Evolutionary conservation across 306 rosid genomes (phyloP), one percentile per base, ranked within the genome.

Genomic region (Arachis stenosperma): DNA sequence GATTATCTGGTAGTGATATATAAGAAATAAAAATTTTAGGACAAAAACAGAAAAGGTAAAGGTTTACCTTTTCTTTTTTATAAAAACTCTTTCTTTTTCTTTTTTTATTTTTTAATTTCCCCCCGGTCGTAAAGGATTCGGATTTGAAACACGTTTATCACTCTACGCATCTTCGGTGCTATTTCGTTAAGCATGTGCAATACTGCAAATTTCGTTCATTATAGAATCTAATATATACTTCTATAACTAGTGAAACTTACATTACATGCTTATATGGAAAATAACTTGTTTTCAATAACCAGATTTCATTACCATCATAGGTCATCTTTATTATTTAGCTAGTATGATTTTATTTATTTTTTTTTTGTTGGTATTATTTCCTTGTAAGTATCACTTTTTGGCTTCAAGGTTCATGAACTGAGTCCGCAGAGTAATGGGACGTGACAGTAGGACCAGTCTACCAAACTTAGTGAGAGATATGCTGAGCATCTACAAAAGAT

Each of bases 401-500:
- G 46, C n/a, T 37, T 44, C 9, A 33, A 1, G 64, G 67, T 60
- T 54, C 71, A 79, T 74, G 65, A 61, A 61, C 37, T 22, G 30
- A 12, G 43, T 39, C 72, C 13, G 37, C 63, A 59, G 69, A 60
- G 36, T 54, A 55, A 46, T 55, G 55, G 27, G 78, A 44, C 56
- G 50, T 46, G 44, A 33, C 37, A 42, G 78, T 65, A 79, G 70
- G 78, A 48, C 64, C 78, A 71, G 51, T 17, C 7, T 37, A 33
- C 72, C 76, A 69, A 54, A 78, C 60, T 9, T 43, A 71, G 71
- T 8, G 27, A 69, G 66, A 37, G 66, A 64, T 5, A 62, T 70
- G 68, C 44, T 55, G 11, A 11, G 78, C 59, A 65, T 78, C 82
- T 65, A 13, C 57, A 53, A 52, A 37, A 41, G 71, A 71, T 57